Conservation (phyloP, 2,329 filamentous ascomycete species). For the Nectriaceae sp. region DNA sequence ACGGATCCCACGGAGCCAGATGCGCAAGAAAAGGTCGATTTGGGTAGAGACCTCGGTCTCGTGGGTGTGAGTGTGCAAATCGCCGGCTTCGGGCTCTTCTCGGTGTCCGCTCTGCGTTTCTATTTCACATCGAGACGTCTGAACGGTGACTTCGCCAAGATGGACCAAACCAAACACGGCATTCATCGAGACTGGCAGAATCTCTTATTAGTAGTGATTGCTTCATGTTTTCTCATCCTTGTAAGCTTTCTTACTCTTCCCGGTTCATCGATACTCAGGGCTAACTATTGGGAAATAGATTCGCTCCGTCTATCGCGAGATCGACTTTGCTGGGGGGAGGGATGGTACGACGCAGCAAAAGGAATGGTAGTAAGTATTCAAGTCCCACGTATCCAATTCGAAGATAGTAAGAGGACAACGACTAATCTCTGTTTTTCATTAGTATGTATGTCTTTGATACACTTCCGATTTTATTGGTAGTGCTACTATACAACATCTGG, state of each 20-base stretch:
- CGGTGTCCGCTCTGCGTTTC: constrained; percentile 46
- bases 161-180: constrained; percentile 15
- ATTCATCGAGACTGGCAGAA: constrained; percentile 16
- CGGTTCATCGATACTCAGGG: accelerated
- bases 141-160: constrained; percentile 11
- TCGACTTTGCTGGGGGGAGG: constrained; percentile 20
- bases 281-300: constrained; percentile 10
- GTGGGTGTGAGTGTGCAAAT: constrained; percentile 40
- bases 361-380: constrained; percentile 23
- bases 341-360: constrained; percentile 15
- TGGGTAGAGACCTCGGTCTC: constrained; percentile 20
- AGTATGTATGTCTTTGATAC: constrained; percentile 21
- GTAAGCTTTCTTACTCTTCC: constrained; percentile 1
- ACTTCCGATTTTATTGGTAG: constrained; percentile 17
- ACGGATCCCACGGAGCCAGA: constrained; percentile 33
- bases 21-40: constrained; percentile 27
- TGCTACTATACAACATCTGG: constrained; percentile 19
- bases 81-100: constrained; percentile 47
- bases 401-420: too few species aligned
- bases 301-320: constrained; percentile 22
- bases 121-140: constrained; percentile 41
- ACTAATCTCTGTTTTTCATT: too few species aligned
- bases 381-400: neutral
- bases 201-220: constrained; percentile 14
- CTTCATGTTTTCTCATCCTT: constrained; percentile 20